These are phyloP conservation scores for Paulownia fortunei DNA, from an alignment of 257 asterid genomes.

Conservation along the genomic window DNA sequence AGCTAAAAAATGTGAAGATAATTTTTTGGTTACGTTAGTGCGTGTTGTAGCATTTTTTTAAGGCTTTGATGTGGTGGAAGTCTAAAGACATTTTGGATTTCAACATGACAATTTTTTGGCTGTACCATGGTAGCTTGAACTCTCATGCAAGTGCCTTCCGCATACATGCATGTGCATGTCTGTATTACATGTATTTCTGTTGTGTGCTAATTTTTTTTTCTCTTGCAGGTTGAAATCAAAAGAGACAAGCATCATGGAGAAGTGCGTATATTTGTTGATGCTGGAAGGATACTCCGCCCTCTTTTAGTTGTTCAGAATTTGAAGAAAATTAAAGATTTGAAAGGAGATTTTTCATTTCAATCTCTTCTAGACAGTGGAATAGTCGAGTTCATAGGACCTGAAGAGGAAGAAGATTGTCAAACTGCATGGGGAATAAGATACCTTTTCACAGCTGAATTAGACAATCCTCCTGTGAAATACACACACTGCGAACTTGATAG, in stretches of 20 bases:
- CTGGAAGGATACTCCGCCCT: slow-evolving; percentile 97
- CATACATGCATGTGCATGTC: not conserved
- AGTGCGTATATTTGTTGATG: slow-evolving; percentile 87
- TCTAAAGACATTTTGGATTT: slow-evolving; percentile 1
- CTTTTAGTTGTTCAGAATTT: slow-evolving; percentile 80
- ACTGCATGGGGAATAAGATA: slow-evolving; percentile 83
- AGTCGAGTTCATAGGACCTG: slow-evolving; percentile 85
- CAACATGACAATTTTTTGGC: not conserved
- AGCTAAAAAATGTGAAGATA: slow-evolving; percentile 6
- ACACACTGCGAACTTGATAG: slow-evolving; percentile 88
- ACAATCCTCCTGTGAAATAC: slow-evolving; percentile 66
- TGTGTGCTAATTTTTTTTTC: slow-evolving; percentile 24
- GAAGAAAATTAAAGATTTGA: slow-evolving; percentile 56
- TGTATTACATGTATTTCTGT: slow-evolving; percentile 1
- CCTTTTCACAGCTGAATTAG: slow-evolving; percentile 60
- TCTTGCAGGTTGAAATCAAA: slow-evolving; percentile 78
- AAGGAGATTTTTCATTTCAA: slow-evolving; percentile 67
- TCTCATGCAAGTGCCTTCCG: not conserved
- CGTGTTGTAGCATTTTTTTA: not conserved
- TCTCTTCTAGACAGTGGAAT: slow-evolving; percentile 72
- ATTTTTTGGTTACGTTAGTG: not conserved
- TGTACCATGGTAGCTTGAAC: not conserved
- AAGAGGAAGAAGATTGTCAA: slow-evolving; percentile 92
- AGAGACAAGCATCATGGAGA: slow-evolving; percentile 74
- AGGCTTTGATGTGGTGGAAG: not conserved